Conservation (phyloP, 2,329 filamentous ascomycete genomes). For the Aureobasidium sp. region DNA sequence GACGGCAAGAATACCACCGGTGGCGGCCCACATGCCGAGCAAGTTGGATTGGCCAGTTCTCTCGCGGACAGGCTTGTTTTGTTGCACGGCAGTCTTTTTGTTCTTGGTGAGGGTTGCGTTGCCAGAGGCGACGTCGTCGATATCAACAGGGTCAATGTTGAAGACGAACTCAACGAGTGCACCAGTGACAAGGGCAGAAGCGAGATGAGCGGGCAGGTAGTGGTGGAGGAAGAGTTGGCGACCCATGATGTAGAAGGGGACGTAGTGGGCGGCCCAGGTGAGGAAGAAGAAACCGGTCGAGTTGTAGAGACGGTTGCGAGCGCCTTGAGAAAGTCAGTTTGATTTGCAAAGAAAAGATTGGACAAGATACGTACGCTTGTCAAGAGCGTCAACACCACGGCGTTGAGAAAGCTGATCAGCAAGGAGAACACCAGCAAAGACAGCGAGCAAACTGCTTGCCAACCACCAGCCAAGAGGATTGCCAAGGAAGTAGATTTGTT, state of each 20-base stretch:
- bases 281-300: conserved; percentile 99
- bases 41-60: conserved; percentile 73
- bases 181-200: conserved; percentile 81
- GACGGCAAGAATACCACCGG: conserved; percentile 57
- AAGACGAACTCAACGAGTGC: conserved; percentile 94
- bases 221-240: conserved; percentile 97
- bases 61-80: conserved; percentile 70
- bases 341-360: background rate
- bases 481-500: conserved; percentile 98
- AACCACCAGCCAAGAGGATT: conserved; percentile 99
- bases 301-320: conserved; percentile 91
- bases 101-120: conserved; percentile 29
- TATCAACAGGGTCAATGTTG: conserved; percentile 66
- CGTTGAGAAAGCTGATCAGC: conserved; percentile 91
- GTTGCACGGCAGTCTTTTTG: conserved; percentile 33
- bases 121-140: conserved; percentile 41
- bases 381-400: conserved; percentile 85
- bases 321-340: conserved; percentile 48
- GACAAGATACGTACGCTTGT: conserved; percentile 64
- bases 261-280: conserved; percentile 93
- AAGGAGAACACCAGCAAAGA: conserved; percentile 83
- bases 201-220: conserved; percentile 90
- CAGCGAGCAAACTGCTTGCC: conserved; percentile 80
- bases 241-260: conserved; percentile 97
- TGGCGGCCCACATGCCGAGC: conserved; percentile 69